A percentile compares a stretch with the other conserved stretches of the same genome.
phyloP scores from a whole-genome alignment of 495 filamentous ascomycete species.

The Aspergillus funiculosus region DNA sequence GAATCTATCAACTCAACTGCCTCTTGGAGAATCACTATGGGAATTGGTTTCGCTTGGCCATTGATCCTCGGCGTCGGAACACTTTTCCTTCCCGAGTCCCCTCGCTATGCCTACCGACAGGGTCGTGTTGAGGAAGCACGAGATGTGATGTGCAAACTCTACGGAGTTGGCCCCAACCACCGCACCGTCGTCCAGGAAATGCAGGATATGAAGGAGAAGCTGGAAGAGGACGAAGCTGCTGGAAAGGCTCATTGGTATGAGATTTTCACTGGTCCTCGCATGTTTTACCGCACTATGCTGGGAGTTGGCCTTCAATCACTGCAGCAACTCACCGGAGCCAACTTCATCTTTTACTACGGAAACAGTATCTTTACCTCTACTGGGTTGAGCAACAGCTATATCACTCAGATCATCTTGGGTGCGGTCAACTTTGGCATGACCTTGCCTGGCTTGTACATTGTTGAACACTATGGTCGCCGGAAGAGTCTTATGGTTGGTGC shows the following conservation, averaged over 20 bases:
- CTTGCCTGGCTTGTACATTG: conserved; percentile 65
- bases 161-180: conserved; percentile 61
- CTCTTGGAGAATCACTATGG: conserved; percentile 78
- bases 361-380: conserved; percentile 65
- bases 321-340: conserved; percentile 68
- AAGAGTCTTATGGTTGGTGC: conserved; percentile 60
- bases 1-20: conserved; percentile 46
- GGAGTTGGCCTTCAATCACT: conserved; percentile 66
- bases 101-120: conserved; percentile 60
- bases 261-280: conserved; percentile 64
- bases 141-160: conserved; percentile 61
- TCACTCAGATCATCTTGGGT: conserved; percentile 69
- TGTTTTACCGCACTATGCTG: conserved; percentile 65
- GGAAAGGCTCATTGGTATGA: conserved; percentile 54
- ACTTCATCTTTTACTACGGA: conserved; percentile 82
- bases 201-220: conserved; percentile 57
- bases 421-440: conserved; percentile 70
- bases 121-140: conserved; percentile 63
- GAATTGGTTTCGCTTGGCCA: conserved; percentile 71
- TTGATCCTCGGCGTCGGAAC: conserved; percentile 65
- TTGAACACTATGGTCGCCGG: conserved; percentile 65
- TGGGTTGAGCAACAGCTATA: conserved; percentile 61
- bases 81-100: conserved; percentile 67
- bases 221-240: conserved; percentile 51
- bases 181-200: conserved; percentile 64